Conservation (phyloP, 2,329 filamentous ascomycete species). For the Aureobasidium sp. region DNA sequence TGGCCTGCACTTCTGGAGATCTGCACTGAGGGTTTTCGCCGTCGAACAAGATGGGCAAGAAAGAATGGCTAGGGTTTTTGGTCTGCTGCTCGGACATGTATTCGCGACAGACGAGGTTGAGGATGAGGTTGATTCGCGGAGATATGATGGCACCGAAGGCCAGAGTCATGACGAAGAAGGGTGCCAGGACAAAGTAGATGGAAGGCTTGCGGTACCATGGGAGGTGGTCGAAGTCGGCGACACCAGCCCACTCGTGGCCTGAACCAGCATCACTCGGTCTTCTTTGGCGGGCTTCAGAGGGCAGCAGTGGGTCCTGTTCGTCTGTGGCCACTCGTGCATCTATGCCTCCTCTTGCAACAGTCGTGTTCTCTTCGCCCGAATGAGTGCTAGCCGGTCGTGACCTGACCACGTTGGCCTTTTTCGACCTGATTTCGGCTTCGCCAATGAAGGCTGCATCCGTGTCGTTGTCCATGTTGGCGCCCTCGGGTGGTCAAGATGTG, state of each 20-base stretch:
- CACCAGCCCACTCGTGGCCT: conserved; percentile 21
- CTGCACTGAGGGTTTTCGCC: conserved; percentile 70
- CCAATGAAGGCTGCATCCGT: conserved; percentile 28
- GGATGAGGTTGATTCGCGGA: conserved; percentile 79
- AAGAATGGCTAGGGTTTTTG: conserved; percentile 52
- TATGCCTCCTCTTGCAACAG: conserved; percentile 18
- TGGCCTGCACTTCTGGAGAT: conserved; percentile 68
- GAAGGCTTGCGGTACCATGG: conserved; percentile 60
- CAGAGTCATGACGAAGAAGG: conserved; percentile 73
- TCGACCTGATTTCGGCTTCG: conserved; percentile 27
- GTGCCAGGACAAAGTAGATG: conserved; percentile 74
- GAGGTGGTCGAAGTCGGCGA: conserved; percentile 51
- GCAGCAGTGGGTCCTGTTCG: conserved; percentile 22
- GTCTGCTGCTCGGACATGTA: conserved; percentile 66
- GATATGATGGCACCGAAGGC: conserved; percentile 82
- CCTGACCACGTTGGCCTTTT: neutral
- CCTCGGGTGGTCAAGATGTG: neutral
- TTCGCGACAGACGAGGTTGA: conserved; percentile 73
- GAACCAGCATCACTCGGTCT: conserved; percentile 20
- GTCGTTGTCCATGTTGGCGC: conserved; percentile 20
- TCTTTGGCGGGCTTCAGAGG: conserved; percentile 14
- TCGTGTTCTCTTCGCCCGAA: conserved; percentile 16
- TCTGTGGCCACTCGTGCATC: conserved; percentile 8
- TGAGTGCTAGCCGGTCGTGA: neutral
- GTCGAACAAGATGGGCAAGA: conserved; percentile 59